These are phyloP conservation scores for Calocybe indica DNA, from an alignment of 768 basidiomycete genomes.

Conservation along the genomic window DNA sequence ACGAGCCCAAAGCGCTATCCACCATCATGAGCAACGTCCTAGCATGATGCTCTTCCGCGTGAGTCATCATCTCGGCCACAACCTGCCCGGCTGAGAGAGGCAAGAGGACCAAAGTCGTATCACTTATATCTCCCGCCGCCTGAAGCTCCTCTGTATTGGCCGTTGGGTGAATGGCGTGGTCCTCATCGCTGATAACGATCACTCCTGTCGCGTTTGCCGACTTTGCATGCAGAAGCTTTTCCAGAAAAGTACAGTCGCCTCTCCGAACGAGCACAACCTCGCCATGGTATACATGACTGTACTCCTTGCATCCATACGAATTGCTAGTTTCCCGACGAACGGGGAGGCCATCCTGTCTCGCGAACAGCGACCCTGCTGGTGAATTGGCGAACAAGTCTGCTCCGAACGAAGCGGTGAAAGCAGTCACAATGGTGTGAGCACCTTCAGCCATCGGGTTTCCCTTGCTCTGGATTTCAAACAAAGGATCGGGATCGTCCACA, in stretches of 20 bases:
- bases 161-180: conserved; percentile 59
- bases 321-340: conserved; percentile 51
- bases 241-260: conserved; percentile 83
- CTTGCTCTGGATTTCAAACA: conserved; percentile 32
- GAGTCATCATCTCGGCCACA: conserved; percentile 50
- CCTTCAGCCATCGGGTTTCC: conserved; percentile 22
- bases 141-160: conserved; percentile 50
- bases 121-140: conserved; percentile 50
- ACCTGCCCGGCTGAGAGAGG: conserved; percentile 43
- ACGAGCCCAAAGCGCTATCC: conserved; percentile 28
- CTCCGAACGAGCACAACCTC: conserved; percentile 60
- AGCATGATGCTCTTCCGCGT: conserved; percentile 37
- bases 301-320: conserved; percentile 53
- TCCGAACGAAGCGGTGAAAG: conserved; percentile 67
- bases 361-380: conserved; percentile 34
- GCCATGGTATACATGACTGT: conserved; percentile 38
- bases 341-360: conserved; percentile 45
- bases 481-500: conserved; percentile 43
- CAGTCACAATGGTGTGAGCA: conserved; percentile 47
- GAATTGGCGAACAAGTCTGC: conserved; percentile 36
- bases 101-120: conserved; percentile 57
- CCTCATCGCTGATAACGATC: conserved; percentile 65
- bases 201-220: conserved; percentile 73
- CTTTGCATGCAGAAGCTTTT: conserved; percentile 70
- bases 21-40: conserved; percentile 49